A percentile compares a stretch with the other conserved stretches of the same genome.
Evolutionary conservation across 345 rosid species (phyloP).

Genomic region (Moricandia moricandioides): DNA sequence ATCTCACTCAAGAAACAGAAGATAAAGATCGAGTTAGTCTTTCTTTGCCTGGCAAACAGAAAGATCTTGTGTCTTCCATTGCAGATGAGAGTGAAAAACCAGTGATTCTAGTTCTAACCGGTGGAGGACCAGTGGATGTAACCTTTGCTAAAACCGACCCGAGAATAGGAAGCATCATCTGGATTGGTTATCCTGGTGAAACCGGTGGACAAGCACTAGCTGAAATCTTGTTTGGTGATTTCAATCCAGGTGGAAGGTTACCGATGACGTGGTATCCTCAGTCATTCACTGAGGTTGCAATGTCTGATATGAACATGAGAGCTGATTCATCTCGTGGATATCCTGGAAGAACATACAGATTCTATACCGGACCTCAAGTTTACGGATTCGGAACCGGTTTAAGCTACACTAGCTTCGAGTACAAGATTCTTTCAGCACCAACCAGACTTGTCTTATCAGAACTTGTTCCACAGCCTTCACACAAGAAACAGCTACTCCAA

Average conservation of each 20-base stretch:
- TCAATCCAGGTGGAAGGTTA: conserved; percentile 93
- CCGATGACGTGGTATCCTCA: conserved; percentile 93
- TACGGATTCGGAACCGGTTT: conserved; percentile 76
- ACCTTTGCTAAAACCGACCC: conserved; percentile 64
- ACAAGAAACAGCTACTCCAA: conserved; percentile 43
- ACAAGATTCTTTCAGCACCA: conserved; percentile 66
- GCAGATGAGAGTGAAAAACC: conserved; percentile 65
- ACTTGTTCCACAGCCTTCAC: conserved; percentile 26
- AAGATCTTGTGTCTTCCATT: conserved; percentile 58
- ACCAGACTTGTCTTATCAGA: conserved; percentile 42
- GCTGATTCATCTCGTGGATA: conserved; percentile 66
- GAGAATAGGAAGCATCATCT: conserved; percentile 63
- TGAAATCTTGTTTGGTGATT: conserved; percentile 70
- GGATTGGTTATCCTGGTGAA: conserved; percentile 97
- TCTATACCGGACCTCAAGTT: conserved; percentile 65
- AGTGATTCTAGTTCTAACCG: conserved; percentile 78
- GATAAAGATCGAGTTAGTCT: conserved; percentile 82
- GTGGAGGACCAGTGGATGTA: conserved; percentile 93
- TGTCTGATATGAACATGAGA: conserved; percentile 89
- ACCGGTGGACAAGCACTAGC: conserved; percentile 85
- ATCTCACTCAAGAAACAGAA: conserved; percentile 83
- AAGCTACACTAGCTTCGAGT: conserved; percentile 62
- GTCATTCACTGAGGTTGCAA: conserved; percentile 65
- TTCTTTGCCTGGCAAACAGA: conserved; percentile 85
- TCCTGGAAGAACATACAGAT: conserved; percentile 90